Percentiles rank a stretch among this genome's conserved stretches.
Conservation (phyloP, 2,329 filamentous ascomycete genomes). For the Beauveria sp. region DNA sequence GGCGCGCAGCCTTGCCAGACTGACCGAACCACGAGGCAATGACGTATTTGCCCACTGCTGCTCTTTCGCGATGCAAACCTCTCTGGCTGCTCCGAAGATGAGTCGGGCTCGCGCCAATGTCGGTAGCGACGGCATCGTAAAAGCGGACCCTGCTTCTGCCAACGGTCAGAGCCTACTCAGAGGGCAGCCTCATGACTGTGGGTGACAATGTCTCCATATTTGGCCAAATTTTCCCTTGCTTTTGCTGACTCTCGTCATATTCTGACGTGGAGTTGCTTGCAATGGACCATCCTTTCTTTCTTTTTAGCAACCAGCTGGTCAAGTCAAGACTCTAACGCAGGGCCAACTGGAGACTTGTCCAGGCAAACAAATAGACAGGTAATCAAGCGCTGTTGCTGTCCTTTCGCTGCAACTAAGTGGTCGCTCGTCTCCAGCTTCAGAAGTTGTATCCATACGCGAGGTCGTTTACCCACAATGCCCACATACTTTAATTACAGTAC, state of each 20-base stretch:
- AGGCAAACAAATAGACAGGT: neutral
- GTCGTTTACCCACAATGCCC: constrained; percentile 1
- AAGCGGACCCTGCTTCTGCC: constrained; percentile 2
- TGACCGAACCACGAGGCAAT: neutral
- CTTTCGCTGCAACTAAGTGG: neutral
- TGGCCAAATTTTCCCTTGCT: neutral
- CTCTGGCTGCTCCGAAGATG: constrained; percentile 1
- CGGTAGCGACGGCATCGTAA: constrained; percentile 11
- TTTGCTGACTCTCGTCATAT: neutral
- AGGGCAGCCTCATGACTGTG: neutral
- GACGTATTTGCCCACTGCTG: neutral
- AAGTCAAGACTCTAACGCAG: neutral
- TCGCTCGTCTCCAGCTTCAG: neutral
- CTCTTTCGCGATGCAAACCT: neutral
- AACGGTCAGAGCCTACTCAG: neutral
- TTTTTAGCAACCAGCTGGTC: neutral
- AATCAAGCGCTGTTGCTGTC: neutral
- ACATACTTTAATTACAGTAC: constrained; percentile 6
- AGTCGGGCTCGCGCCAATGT: constrained; percentile 6
- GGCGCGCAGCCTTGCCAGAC: neutral
- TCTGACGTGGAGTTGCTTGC: neutral
- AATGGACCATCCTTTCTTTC: neutral
- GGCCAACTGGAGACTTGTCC: neutral
- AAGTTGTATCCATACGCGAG: neutral
- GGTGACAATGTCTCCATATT: constrained; percentile 6